Base-by-base conservation (phyloP, 805 yeast species). In the Candida fluviatilis region DNA sequence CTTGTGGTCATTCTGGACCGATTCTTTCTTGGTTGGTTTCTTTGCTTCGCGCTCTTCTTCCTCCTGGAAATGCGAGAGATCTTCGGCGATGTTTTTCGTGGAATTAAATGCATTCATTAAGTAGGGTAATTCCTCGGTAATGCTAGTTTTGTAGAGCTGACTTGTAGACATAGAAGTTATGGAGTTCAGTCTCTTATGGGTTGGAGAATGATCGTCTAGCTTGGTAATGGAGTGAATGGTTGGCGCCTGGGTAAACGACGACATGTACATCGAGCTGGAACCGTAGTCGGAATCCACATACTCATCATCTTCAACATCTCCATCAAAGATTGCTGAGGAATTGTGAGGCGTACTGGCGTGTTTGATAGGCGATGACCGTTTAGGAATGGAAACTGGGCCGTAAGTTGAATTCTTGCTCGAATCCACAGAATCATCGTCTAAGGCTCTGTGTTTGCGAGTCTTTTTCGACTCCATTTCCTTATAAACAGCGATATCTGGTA, bases 21-120 rank as follows among this genome's bases (percentile, higher is more conserved):
- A 33, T 27, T 39, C 28, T 14, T 4, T 4, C 23, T 4, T 34
- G 34, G 6, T 34, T 25, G n/a, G 11, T 15, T 12, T 35, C 18
- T 21, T 21, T 18, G 21, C 17, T 24, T 33, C 41, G 3, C 39
- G 27, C 13, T 45, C 49, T 4, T 47, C 52, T 19, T 54, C 55
- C 17, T 51, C 55, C 36, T 48, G 46, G 45, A 46, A 57, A 38
- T 52, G 58, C 8, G 47, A 46, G 2, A 59, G 46, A 42, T 79
- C 86, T 45, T 74, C 73, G 40, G 78, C 83, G 12, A 78, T 59
- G 26, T 69, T 73, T 45, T 70, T 76, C 2, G 82, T 84, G 42
- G 78, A 76, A 52, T 77, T 73, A 51, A 82, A 83, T 13, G 87
- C 89, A 16, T 76, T 66, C 72, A 82, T 65, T 50, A 83, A 57